Percentiles rank a stretch among this genome's conserved stretches.
Conservation (phyloP, 2,329 filamentous ascomycete genomes). For the Ophiostoma populinum region DNA sequence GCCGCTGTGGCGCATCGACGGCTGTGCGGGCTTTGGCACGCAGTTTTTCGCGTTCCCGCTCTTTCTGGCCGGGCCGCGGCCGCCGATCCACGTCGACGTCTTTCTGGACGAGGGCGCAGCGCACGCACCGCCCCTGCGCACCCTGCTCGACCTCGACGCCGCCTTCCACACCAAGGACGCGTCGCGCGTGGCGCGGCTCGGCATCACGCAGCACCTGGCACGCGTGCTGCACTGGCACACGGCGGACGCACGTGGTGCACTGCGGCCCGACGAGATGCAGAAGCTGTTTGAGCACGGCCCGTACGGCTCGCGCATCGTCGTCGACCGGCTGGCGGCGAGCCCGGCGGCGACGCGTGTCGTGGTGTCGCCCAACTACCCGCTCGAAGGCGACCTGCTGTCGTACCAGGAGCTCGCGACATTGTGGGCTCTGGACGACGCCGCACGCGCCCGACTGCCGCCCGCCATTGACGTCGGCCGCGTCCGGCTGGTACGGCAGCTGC, state of each 20-base stretch:
- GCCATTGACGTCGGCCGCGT: conserved; percentile 31
- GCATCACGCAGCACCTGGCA: conserved; percentile 35
- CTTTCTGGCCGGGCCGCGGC: conserved; percentile 24
- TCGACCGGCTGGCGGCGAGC: conserved; percentile 31
- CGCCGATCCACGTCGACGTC: conserved; percentile 39
- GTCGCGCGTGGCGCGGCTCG: conserved; percentile 28
- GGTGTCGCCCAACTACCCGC: conserved; percentile 31
- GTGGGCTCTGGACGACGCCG: conserved; percentile 22
- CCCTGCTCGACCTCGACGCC: conserved; percentile 29
- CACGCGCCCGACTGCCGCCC: conserved; percentile 21
- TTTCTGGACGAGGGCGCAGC: conserved; percentile 34
- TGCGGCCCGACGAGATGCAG: conserved; percentile 15
- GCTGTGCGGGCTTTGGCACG: conserved; percentile 37
- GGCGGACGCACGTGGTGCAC: conserved; percentile 13
- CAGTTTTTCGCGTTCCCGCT: conserved; percentile 39
- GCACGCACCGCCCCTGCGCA: conserved; percentile 21
- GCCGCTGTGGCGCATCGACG: conserved; percentile 41
- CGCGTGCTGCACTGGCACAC: conserved; percentile 37
- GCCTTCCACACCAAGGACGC: conserved; percentile 39
- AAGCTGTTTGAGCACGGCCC: conserved; percentile 28
- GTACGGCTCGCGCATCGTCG: conserved; percentile 40
- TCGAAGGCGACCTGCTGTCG: conserved; percentile 35
- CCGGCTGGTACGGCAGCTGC: conserved; percentile 33
- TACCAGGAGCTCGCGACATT: conserved; percentile 22
- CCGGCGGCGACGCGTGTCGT: conserved; percentile 27